Percentiles rank a stretch among this genome's conserved stretches.
These are phyloP conservation scores for Copromyces sp. DNA, from an alignment of 495 filamentous ascomycete genomes.

Conservation along the genomic window DNA sequence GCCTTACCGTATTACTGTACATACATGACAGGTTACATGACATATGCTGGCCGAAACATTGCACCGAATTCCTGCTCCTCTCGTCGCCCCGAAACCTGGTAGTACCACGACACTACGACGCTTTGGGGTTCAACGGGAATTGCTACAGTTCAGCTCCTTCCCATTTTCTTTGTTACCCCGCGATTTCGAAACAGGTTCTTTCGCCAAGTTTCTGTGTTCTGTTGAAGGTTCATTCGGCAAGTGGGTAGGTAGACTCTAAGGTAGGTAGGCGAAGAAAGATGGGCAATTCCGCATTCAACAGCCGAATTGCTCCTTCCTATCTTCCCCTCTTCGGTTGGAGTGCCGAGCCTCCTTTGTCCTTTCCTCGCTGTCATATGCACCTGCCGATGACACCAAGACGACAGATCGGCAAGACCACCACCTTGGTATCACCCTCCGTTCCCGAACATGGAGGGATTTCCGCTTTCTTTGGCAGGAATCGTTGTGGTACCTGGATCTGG, in stretches of 20 bases:
- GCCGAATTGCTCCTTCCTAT: not conserved
- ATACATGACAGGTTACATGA: not conserved
- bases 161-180: not conserved
- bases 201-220: not conserved
- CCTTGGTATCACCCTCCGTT: not conserved
- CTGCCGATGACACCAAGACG: not conserved
- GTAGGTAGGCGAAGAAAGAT: not conserved
- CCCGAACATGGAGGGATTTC: not conserved
- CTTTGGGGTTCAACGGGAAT: not conserved
- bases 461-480: not conserved
- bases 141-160: not conserved
- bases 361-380: not conserved
- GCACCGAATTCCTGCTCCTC: not conserved
- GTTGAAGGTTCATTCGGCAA: not conserved
- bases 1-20: not conserved
- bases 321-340: not conserved
- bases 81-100: not conserved
- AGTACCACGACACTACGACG: not conserved
- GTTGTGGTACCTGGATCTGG: not conserved
- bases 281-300: not conserved
- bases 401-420: not conserved
- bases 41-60: not conserved
- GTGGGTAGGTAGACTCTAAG: not conserved
- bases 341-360: not conserved
- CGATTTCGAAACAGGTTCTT: not conserved